Evolutionary conservation across 176 grass and related monocot species (phyloP), one percentile per base, ranked within the genome.

Genomic region (Oropetium thomaeum): DNA sequence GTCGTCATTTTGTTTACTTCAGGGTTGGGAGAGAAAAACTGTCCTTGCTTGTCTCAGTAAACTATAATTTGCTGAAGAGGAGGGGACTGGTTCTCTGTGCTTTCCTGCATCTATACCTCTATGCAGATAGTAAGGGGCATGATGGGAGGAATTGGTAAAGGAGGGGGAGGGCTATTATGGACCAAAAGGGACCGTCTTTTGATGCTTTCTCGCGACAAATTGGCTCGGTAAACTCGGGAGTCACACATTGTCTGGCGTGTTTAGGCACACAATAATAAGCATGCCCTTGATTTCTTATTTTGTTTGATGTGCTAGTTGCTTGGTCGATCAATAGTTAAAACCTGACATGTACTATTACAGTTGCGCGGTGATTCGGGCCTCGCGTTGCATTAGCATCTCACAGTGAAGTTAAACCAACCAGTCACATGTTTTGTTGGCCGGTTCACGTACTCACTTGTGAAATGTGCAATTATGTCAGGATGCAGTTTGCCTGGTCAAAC

Each of bases 1-100:
- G 1, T 48, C 66, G 3, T 22, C 30, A 23, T 38, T 53, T 4
- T 72, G 73, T 39, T 55, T 63, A 49, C 51, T 51, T 15, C 73
- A 29, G 26, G 60, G 38, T 53, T 43, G 29, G 11, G 32, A 28
- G 6, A 37, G 15, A 12, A 22, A 55, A n/a, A 15, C 11, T 35
- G 30, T 19, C 10, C n/a, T 73, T 72, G 19, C 42, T 54, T 82
- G 76, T 74, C 52, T 26, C 57, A 82, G 27, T 48, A 41, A 51
- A 39, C 40, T 23, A n/a, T n/a, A n/a, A n/a, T 15, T 30, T 78
- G 61, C 7, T 28, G 14, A 5, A 35, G 23, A 38, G 7, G 32
- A n/a, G 15, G 33, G 52, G 85, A 67, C 73, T 69, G 45, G 40
- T 77, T 87, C 85, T 47, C 51, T 67, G 25, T 40, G 25, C 67